These are phyloP conservation scores for Pseudogymnoascus sp. DNA, from an alignment of 2,329 filamentous ascomycete species.

Conservation along the genomic window DNA sequence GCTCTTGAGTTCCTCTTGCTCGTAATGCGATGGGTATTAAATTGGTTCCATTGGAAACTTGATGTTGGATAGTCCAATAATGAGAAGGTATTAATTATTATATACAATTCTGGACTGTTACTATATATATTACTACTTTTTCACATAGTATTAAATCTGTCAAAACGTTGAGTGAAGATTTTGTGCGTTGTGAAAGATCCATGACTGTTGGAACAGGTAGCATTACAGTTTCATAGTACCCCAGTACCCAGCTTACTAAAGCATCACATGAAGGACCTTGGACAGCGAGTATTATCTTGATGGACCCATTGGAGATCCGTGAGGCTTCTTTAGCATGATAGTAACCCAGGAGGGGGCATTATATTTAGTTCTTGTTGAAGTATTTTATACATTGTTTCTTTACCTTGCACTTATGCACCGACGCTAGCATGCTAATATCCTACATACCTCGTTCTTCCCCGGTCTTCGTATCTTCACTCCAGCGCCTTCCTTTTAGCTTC, in stretches of 20 bases:
- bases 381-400: background rate
- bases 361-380: background rate
- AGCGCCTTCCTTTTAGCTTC: slow-evolving; percentile 14
- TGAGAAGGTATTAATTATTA: background rate
- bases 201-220: background rate
- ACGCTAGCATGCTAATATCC: background rate
- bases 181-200: background rate
- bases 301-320: background rate
- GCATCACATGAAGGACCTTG: background rate
- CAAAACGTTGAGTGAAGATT: background rate
- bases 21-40: background rate
- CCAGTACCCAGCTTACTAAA: background rate
- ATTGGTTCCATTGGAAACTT: background rate
- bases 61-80: background rate
- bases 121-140: background rate
- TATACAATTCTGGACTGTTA: background rate
- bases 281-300: background rate
- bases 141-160: background rate
- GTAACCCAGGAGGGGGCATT: background rate
- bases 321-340: background rate
- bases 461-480: background rate
- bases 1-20: background rate
- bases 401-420: background rate
- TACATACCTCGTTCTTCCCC: background rate
- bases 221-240: background rate